phyloP scores from a whole-genome alignment of 2,329 filamentous ascomycete genomes.

The Aspergillus sp. region DNA sequence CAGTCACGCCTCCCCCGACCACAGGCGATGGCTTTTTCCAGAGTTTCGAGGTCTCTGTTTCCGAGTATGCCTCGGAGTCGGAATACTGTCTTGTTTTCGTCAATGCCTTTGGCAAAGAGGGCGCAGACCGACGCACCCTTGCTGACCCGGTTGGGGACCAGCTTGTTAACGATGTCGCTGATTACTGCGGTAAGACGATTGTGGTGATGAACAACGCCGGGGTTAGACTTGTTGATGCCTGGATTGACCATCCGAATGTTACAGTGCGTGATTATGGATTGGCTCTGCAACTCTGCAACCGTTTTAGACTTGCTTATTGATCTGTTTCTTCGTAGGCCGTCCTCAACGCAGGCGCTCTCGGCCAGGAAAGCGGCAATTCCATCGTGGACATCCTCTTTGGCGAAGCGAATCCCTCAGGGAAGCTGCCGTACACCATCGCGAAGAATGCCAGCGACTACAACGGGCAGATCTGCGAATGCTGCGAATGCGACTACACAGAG shows the following conservation, averaged over 20 bases:
- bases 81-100: slow-evolving; percentile 72
- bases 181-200: slow-evolving; percentile 75
- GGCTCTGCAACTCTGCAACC: slow-evolving; percentile 25
- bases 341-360: slow-evolving; percentile 48
- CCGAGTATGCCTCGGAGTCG: slow-evolving; percentile 10
- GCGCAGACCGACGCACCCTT: slow-evolving; percentile 63
- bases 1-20: background rate
- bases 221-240: slow-evolving; percentile 56
- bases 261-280: slow-evolving; percentile 68
- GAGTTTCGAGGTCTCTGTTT: background rate
- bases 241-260: slow-evolving; percentile 73
- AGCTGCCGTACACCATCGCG: slow-evolving; percentile 79
- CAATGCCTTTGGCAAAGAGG: slow-evolving; percentile 77
- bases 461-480: slow-evolving; percentile 37
- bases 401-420: slow-evolving; percentile 71
- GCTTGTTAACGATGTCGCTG: slow-evolving; percentile 74
- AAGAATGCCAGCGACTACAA: slow-evolving; percentile 63
- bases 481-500: background rate
- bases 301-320: slow-evolving; percentile 44
- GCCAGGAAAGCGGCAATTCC: slow-evolving; percentile 78
- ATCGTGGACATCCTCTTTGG: slow-evolving; percentile 84
- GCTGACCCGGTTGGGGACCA: slow-evolving; percentile 79
- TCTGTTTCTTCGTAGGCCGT: slow-evolving; percentile 48
- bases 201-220: slow-evolving; percentile 82
- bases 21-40: background rate